Base-by-base conservation (phyloP, 805 yeast genomes). In the Kuraishia piskuri region DNA sequence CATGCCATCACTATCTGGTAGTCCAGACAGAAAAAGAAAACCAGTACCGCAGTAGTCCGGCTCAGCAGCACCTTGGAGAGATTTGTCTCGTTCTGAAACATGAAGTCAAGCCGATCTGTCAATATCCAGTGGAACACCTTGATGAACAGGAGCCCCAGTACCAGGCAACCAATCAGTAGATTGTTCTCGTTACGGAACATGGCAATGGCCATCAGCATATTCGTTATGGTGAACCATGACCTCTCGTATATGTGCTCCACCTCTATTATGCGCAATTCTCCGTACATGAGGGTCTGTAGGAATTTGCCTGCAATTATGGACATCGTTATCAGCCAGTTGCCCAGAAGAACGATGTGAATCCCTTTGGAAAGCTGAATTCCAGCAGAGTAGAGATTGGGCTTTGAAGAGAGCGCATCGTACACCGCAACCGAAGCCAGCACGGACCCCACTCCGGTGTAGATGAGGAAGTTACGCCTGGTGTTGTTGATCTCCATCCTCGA, bases 71-170 rank as follows among this genome's bases (percentile, higher is more conserved):
- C 65, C 49, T 57, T 64, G 50, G 59, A 59, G 3, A 65, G 68
- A 56, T 62, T 64, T 52, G 64, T 70, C 24, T 68, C 66, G 40
- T 70, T 68, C 61, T 80, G 85, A 60, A 76, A 73, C 3, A 78
- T 57, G 52, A 69, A 67, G 48, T 78, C 83, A 53, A 78, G 63
- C 48, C 83, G 57, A 70, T 73, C 76, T 44, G 71, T 68, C 48
- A 86, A 66, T 0, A 94, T 76, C 83, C 95, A 85, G 63, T 90
- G 96, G 70, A 86, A 82, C 1, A 86, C 82, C 62, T 84, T 86
- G 63, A 81, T 66, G 65, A 76, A 74, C 61, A 82, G 62, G 57
- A 83, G 66, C 59, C 56, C 66, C 59, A 52, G 73, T 17, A 62
- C 59, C 50, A 68, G 48, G 7, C 59, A 53, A 1, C 64, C 76